Evolutionary conservation across 2,329 filamentous ascomycete species (phyloP).

Genomic region (Botrytis aclada): DNA sequence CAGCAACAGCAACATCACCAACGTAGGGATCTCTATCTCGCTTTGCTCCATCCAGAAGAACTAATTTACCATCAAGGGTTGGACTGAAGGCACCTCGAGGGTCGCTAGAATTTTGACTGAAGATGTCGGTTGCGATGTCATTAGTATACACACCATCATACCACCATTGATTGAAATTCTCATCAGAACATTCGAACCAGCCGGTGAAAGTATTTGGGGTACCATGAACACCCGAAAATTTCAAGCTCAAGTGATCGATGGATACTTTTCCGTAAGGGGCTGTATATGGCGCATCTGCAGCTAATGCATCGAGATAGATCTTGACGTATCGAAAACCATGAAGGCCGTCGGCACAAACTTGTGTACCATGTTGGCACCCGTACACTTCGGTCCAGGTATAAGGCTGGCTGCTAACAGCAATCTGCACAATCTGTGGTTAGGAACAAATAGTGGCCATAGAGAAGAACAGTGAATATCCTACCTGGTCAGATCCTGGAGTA

Average conservation of each 20-base stretch:
- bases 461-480: slow-evolving; percentile 23
- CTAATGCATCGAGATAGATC: slow-evolving; percentile 46
- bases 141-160: slow-evolving; percentile 53
- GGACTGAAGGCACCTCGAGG: slow-evolving; percentile 45
- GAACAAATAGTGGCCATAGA: not conserved
- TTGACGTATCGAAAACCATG: slow-evolving; percentile 53
- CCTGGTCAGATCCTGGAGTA: slow-evolving; percentile 49
- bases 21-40: slow-evolving; percentile 53
- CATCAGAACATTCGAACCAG: slow-evolving; percentile 52
- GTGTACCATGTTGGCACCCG: slow-evolving; percentile 43
- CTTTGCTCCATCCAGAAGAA: slow-evolving; percentile 51
- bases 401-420: slow-evolving; percentile 43
- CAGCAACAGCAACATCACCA: slow-evolving; percentile 50
- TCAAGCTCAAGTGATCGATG: slow-evolving; percentile 44
- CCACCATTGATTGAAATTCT: slow-evolving; percentile 50
- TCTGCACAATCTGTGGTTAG: slow-evolving; percentile 34
- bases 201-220: slow-evolving; percentile 49
- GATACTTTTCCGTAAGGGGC: slow-evolving; percentile 43
- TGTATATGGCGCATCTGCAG: slow-evolving; percentile 46
- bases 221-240: slow-evolving; percentile 47
- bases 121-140: slow-evolving; percentile 48
- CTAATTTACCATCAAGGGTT: slow-evolving; percentile 45
- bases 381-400: slow-evolving; percentile 47
- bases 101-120: slow-evolving; percentile 48
- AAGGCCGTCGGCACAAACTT: slow-evolving; percentile 51